Base-by-base conservation (phyloP, 2,329 filamentous ascomycete species). In the Trichoderma sp. region DNA sequence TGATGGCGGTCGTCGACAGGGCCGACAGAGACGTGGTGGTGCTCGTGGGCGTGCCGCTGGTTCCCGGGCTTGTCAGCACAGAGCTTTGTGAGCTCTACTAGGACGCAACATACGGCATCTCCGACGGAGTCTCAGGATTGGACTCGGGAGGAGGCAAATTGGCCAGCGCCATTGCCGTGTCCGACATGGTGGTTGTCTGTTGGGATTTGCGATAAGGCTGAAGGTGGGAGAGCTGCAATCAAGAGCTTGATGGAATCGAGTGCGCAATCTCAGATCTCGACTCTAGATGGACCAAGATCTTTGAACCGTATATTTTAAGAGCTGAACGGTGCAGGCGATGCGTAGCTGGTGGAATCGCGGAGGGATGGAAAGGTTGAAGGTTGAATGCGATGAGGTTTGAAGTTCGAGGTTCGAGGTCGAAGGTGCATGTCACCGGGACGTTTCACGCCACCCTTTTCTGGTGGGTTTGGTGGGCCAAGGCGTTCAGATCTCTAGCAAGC, bases 1-100 rank as follows among this genome's bases (percentile, higher is more conserved):
- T 98, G 88, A 98, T 98, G 69, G 96, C 96, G 14, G 95, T 97
- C 21, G 96, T 98, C 18, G 95, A 97, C 65, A 98, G 90, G 56
- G 95, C 93, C 31, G 95, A 98, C 81, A 98, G 92, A 69, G 95
- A 97, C 14, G 95, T 98, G 4, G 94, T 97, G 56, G 94, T 93
- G 79, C 95, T 97, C 78, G 97, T 98, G 3, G 96, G 96, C 3
- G 96, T 98, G 81, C 96, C 95, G 78, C 95, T 97, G 78, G 73
- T 50, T 63, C n/a, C 45, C 78, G 68, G 75, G 73, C 59, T 64
- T 64, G 71, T 73, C 71, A 73, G 60, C 41, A 41, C 71, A 73
- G 60, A 31, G 60, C 35, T 53, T 53, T 56, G 2, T 33, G 67
- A 62, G 41, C 31, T 41, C 59, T 35, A 12, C 11, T 2, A 6